These are phyloP conservation scores for Apiotrichum siamense DNA, from an alignment of 1,284 basidiomycete species.

Conservation along the genomic window DNA sequence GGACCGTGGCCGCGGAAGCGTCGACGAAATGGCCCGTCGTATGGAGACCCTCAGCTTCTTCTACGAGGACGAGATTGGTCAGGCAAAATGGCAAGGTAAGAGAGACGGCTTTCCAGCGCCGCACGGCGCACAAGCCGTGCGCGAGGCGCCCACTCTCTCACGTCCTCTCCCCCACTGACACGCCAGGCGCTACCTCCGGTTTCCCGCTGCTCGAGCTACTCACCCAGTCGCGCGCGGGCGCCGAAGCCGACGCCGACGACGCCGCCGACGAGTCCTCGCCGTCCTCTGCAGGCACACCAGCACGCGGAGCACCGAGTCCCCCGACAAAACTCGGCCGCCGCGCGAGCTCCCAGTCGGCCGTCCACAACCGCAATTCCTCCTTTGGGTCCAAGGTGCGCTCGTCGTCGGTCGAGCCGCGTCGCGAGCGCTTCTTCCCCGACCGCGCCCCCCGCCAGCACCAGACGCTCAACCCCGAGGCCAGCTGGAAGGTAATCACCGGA, in stretches of 20 bases:
- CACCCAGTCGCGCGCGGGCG: conserved; percentile 52
- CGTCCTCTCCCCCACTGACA: too few relatives aligned
- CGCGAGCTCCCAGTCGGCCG: conserved; percentile 16
- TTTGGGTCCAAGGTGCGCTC: conserved; percentile 14
- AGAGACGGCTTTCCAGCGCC: background rate
- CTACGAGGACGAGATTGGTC: conserved; percentile 49
- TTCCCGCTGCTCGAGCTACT: conserved; percentile 75
- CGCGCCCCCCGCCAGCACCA: conserved; percentile 64
- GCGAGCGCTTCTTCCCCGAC: conserved; percentile 54
- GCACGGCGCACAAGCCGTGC: background rate
- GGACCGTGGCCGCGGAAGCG: conserved; percentile 18
- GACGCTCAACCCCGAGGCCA: conserved; percentile 62
- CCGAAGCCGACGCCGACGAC: conserved; percentile 10
- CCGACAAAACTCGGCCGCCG: conserved; percentile 8
- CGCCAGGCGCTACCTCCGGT: conserved; percentile 71
- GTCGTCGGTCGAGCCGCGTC: conserved; percentile 17
- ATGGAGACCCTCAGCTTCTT: conserved; percentile 47
- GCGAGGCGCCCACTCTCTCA: too few relatives aligned
- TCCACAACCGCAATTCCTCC: conserved; percentile 7
- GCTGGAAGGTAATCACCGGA: conserved; percentile 65
- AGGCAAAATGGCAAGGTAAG: conserved; percentile 49
- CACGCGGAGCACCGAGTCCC: conserved; percentile 5
- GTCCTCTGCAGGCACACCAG: conserved; percentile 8
- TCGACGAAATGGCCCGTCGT: conserved; percentile 36
- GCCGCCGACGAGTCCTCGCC: conserved; percentile 16